These are phyloP conservation scores for Scleromitrula shiraiana DNA, from an alignment of 2,329 filamentous ascomycete genomes.

Conservation along the genomic window DNA sequence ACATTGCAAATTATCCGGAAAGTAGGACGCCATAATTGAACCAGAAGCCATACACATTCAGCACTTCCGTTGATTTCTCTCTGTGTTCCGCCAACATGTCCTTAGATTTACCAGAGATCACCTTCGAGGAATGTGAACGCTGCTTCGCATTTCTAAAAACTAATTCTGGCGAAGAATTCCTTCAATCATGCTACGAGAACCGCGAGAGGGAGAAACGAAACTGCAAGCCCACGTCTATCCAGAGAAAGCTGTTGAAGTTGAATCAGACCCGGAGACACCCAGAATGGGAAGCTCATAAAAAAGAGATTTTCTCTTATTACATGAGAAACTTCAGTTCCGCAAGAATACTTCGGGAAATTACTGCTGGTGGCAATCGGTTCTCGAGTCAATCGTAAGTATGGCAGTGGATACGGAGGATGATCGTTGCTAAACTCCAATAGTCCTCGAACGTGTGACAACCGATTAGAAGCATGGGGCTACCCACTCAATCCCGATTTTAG, in stretches of 20 bases:
- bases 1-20: too few relatives aligned
- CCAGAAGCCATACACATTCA: too few relatives aligned
- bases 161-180: background rate
- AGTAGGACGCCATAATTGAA: background rate
- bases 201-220: background rate
- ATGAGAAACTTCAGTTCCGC: constrained; percentile 5
- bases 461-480: constrained; percentile 5
- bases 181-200: constrained; percentile 2
- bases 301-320: background rate
- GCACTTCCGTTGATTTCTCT: too few relatives aligned
- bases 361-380: background rate
- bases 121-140: background rate
- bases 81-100: background rate
- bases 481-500: constrained; percentile 4
- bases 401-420: background rate
- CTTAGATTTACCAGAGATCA: background rate
- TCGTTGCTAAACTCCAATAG: background rate
- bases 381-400: constrained; percentile 5
- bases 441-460: constrained; percentile 1
- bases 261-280: background rate
- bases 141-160: constrained; percentile 3
- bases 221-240: background rate
- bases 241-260: background rate
- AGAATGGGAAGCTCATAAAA: constrained; percentile 3
- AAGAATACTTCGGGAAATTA: background rate